Evolutionary conservation across 352 stramenopile genomes (phyloP).

Genomic region (Aphanomyces euteiches): DNA sequence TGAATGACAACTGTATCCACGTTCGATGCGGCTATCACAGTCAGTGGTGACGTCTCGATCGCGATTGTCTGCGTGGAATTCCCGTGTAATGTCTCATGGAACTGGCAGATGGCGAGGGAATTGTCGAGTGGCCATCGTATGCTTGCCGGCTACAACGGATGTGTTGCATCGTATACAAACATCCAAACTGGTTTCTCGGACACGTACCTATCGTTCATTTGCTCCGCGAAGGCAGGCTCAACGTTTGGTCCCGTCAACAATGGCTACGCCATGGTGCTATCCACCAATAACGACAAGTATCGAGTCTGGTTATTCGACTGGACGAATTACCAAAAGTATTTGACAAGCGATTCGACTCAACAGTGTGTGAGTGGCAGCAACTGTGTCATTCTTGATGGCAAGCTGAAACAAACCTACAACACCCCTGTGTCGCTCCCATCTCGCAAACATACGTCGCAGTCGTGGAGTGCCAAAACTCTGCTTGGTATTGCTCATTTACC

Average conservation of each 20-base stretch:
- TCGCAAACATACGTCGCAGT: not conserved
- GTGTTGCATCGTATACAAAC: too few species aligned
- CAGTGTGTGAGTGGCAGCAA: not conserved
- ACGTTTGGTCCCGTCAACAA: not conserved
- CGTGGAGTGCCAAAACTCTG: not conserved
- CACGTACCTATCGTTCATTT: too few species aligned
- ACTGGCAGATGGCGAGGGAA: too few species aligned
- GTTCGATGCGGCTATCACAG: too few species aligned
- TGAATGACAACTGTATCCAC: too few species aligned
- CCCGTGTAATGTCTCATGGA: too few species aligned
- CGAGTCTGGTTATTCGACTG: not conserved
- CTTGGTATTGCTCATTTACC: not conserved
- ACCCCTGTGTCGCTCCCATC: not conserved
- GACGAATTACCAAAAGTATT: not conserved
- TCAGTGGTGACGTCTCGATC: too few species aligned
- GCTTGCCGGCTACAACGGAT: too few species aligned
- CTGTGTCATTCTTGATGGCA: not conserved
- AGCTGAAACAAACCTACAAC: not conserved
- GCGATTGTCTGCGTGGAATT: too few species aligned
- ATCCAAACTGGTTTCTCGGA: too few species aligned
- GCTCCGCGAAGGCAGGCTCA: not conserved
- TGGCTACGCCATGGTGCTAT: not conserved
- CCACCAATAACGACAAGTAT: conserved; percentile 5
- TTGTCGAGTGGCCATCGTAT: too few species aligned
- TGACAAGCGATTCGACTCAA: not conserved